phyloP scores from a whole-genome alignment of 257 asterid genomes.

The Osmanthus fragrans region DNA sequence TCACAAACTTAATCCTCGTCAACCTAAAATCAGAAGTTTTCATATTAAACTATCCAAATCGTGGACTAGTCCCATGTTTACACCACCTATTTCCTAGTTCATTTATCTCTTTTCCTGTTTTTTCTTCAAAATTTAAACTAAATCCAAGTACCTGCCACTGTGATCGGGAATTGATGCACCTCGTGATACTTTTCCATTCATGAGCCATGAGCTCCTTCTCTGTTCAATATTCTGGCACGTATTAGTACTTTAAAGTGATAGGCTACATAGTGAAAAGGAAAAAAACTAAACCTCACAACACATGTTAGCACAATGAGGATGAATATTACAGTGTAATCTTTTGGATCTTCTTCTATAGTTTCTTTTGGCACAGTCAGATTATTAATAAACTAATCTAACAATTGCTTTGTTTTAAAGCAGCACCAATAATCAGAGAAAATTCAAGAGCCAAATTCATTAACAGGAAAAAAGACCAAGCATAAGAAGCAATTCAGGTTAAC shows the following conservation, averaged over 20 bases:
- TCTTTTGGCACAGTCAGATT: slow-evolving; percentile 2
- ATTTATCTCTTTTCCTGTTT: not conserved
- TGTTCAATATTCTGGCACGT: not conserved
- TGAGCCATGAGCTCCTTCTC: not conserved
- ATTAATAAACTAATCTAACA: not conserved
- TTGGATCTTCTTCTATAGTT: not conserved
- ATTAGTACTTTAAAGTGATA: slow-evolving; percentile 5
- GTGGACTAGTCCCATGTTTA: not conserved
- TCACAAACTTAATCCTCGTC: slow-evolving; percentile 19
- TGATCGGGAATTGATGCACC: not conserved
- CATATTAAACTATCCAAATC: not conserved
- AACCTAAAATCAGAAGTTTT: slow-evolving; percentile 8
- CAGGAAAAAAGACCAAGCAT: not conserved
- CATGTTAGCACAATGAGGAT: not conserved
- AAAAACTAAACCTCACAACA: not conserved
- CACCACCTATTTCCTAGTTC: slow-evolving; percentile 5
- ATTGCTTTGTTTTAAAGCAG: not conserved
- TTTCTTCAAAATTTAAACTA: not conserved
- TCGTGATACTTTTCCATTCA: not conserved
- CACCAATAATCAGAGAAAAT: not conserved
- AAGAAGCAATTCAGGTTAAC: not conserved
- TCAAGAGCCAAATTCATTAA: not conserved
- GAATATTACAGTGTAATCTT: not conserved
- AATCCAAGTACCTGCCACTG: not conserved
- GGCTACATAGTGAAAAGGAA: not conserved